Evolutionary conservation across 495 filamentous ascomycete genomes (phyloP).

Genomic region (Penicillium paxilli): DNA sequence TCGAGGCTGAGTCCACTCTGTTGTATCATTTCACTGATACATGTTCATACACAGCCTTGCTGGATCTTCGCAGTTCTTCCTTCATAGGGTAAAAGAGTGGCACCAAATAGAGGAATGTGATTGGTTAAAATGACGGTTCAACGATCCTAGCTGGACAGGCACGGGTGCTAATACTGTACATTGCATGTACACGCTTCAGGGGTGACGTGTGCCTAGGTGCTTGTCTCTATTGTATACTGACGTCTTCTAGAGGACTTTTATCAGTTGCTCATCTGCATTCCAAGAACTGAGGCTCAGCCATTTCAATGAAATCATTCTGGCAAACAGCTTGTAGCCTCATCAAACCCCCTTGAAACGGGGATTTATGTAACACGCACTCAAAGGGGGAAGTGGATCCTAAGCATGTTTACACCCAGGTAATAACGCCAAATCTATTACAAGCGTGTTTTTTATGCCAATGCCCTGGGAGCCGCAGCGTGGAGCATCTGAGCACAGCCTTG

Average conservation of each 20-base stretch:
- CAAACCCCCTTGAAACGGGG: too few species aligned
- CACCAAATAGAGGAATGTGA: neutral
- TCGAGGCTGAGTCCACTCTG: neutral
- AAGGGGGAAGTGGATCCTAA: neutral
- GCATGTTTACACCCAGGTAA: neutral
- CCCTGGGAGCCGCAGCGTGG: neutral
- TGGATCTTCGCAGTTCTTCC: neutral
- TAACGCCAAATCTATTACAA: neutral
- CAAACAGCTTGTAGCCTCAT: too few species aligned
- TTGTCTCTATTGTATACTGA: too few species aligned
- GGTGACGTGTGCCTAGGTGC: too few species aligned
- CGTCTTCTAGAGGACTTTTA: too few species aligned
- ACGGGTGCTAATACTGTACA: too few species aligned
- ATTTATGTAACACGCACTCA: too few species aligned
- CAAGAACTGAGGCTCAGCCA: too few species aligned
- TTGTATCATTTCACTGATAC: neutral
- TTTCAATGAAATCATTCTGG: too few species aligned
- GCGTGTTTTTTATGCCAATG: neutral
- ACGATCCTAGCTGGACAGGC: neutral
- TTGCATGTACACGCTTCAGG: too few species aligned
- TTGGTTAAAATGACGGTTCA: neutral
- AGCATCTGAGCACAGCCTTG: slow-evolving; percentile 3
- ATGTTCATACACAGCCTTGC: neutral
- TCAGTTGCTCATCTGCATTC: too few species aligned
- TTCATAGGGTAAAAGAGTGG: neutral